phyloP scores from a whole-genome alignment of 129 eudicot genomes.

The Flaveria ramosissima region DNA sequence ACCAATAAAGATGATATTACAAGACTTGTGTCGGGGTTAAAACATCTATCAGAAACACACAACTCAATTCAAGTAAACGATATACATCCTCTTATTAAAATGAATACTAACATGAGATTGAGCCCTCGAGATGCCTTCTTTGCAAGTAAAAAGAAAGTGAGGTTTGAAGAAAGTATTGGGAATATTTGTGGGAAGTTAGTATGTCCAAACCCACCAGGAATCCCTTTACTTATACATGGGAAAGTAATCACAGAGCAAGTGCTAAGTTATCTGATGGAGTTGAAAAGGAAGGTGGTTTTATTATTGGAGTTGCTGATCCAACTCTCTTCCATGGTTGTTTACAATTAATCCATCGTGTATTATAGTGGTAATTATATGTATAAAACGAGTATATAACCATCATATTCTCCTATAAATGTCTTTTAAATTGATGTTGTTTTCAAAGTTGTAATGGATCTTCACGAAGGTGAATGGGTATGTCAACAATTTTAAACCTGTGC shows the following conservation, averaged over 20 bases:
- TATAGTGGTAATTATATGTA: too few relatives aligned
- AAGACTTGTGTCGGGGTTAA: too few relatives aligned
- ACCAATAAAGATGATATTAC: too few relatives aligned
- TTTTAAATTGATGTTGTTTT: too few relatives aligned
- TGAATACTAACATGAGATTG: slow-evolving; percentile 35
- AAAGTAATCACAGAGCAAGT: slow-evolving; percentile 55
- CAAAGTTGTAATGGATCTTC: too few relatives aligned
- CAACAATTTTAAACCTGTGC: too few relatives aligned
- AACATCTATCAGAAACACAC: too few relatives aligned
- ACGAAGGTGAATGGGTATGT: too few relatives aligned
- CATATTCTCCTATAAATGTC: too few relatives aligned
- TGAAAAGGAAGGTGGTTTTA: slow-evolving; percentile 48
- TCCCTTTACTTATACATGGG: slow-evolving; percentile 46
- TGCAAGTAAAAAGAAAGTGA: slow-evolving; percentile 49
- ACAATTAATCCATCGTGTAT: slow-evolving; percentile 12
- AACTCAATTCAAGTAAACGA: too few relatives aligned
- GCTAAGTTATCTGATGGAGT: slow-evolving; percentile 39
- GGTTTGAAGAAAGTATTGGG: slow-evolving; percentile 50
- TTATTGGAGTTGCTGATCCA: slow-evolving; percentile 61
- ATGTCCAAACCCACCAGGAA: slow-evolving; percentile 41
- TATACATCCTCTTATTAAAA: too few relatives aligned
- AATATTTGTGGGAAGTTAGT: slow-evolving; percentile 68
- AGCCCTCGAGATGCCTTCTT: slow-evolving; percentile 89
- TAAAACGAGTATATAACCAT: too few relatives aligned
- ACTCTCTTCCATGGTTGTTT: slow-evolving; percentile 51